Evolutionary conservation across 257 asterid species (phyloP).

Genomic region (Solanum gandarillasii): DNA sequence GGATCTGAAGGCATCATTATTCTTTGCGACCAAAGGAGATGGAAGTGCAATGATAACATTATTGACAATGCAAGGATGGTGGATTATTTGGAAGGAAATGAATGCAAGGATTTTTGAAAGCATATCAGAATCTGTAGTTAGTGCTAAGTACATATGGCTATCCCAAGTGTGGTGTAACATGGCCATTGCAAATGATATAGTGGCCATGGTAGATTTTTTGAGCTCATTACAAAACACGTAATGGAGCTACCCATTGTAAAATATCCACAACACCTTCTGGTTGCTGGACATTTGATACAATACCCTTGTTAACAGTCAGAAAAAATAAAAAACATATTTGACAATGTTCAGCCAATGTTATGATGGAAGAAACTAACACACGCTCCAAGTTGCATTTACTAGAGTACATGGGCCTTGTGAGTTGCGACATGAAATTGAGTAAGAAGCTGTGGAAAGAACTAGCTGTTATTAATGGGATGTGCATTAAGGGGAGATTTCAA

Average conservation of each 20-base stretch:
- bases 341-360: background rate
- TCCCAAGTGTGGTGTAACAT: background rate
- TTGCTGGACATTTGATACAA: background rate
- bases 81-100: background rate
- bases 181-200: background rate
- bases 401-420: background rate
- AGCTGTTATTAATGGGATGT: background rate
- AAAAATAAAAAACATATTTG: background rate
- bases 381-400: background rate
- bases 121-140: background rate
- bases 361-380: background rate
- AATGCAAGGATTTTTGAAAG: background rate
- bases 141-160: background rate
- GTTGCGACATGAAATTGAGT: background rate
- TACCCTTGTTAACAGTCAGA: background rate
- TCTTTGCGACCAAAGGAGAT: background rate
- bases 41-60: background rate
- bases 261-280: background rate
- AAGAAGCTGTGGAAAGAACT: background rate
- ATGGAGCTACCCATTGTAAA: background rate
- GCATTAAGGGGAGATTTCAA: background rate
- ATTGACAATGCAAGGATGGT: background rate
- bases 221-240: background rate
- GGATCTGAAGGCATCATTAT: background rate
- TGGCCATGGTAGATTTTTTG: background rate